These are phyloP conservation scores for Calamus simplicifolius DNA, from an alignment of 176 grass and related monocot species.

Conservation along the genomic window DNA sequence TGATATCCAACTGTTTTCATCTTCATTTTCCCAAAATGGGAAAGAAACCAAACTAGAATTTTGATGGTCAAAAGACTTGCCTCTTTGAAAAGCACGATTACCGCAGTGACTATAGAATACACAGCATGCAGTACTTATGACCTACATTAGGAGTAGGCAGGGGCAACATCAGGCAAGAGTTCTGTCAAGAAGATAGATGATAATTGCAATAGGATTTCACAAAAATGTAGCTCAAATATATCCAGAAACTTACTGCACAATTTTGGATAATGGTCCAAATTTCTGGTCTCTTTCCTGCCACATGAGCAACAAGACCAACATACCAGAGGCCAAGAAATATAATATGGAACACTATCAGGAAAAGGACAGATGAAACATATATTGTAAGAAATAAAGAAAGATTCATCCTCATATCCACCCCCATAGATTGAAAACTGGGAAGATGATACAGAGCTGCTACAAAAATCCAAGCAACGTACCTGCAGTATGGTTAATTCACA, in stretches of 20 bases:
- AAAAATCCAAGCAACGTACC: slow-evolving; percentile 95
- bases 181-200: background rate
- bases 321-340: slow-evolving; percentile 97
- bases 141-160: slow-evolving; percentile 27
- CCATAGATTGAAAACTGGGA: slow-evolving; percentile 94
- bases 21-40: slow-evolving; percentile 50
- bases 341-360: slow-evolving; percentile 76
- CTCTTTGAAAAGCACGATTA: slow-evolving; percentile 65
- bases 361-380: slow-evolving; percentile 86
- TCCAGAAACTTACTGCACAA: slow-evolving; percentile 57
- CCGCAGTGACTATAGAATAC: slow-evolving; percentile 90
- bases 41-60: slow-evolving; percentile 40
- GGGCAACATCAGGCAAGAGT: slow-evolving; percentile 17
- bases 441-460: slow-evolving; percentile 87
- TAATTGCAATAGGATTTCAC: no score
- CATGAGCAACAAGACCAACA: slow-evolving; percentile 70
- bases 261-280: slow-evolving; percentile 88
- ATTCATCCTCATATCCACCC: slow-evolving; percentile 98
- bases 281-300: slow-evolving; percentile 75
- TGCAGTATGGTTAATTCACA: slow-evolving; percentile 28
- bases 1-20: slow-evolving; percentile 60
- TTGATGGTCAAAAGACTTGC: slow-evolving; percentile 33
- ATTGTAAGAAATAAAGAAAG: slow-evolving; percentile 85
- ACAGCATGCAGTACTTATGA: slow-evolving; percentile 90
- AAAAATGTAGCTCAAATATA: background rate